These are phyloP conservation scores for Fusarium sp. DNA, from an alignment of 2,329 filamentous ascomycete genomes.

Conservation along the genomic window DNA sequence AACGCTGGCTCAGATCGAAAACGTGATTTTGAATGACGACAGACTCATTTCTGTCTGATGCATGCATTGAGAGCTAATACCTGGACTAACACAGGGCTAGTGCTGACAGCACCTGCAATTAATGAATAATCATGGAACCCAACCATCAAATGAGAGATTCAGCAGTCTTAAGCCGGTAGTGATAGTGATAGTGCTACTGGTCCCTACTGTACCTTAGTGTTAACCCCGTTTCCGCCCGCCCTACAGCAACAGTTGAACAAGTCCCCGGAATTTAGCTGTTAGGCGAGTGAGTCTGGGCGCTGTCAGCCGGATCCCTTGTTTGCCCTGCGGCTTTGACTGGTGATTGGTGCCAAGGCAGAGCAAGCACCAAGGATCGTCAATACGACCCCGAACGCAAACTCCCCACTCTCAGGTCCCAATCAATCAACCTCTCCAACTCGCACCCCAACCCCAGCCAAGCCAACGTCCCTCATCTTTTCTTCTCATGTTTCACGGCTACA, in stretches of 20 bases:
- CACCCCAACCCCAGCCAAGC: background rate
- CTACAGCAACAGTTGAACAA: slow-evolving; percentile 15
- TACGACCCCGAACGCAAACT: slow-evolving; percentile 8
- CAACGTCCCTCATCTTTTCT: slow-evolving; percentile 28
- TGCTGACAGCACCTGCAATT: slow-evolving; percentile 31
- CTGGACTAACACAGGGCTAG: slow-evolving; percentile 27
- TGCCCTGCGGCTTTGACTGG: slow-evolving; percentile 12
- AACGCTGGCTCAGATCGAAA: slow-evolving; percentile 3
- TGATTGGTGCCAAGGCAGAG: slow-evolving; percentile 31
- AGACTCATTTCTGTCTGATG: slow-evolving; percentile 3
- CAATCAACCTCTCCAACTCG: slow-evolving; percentile 9
- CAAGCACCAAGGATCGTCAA: slow-evolving; percentile 34
- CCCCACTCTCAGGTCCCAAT: slow-evolving; percentile 22
- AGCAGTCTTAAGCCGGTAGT: background rate
- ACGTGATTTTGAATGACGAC: slow-evolving; percentile 39
- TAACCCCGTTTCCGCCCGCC: slow-evolving; percentile 14
- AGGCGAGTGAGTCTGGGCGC: slow-evolving; percentile 17
- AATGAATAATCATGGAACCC: slow-evolving; percentile 29
- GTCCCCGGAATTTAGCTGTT: slow-evolving; percentile 21
- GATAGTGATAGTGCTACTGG: background rate
- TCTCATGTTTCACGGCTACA: slow-evolving; percentile 39
- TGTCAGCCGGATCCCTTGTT: slow-evolving; percentile 26
- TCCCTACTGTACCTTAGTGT: background rate
- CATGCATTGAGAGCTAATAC: slow-evolving; percentile 13
- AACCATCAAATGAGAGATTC: slow-evolving; percentile 17